A percentile compares a stretch with the other conserved stretches of the same genome.
Evolutionary conservation across 2,329 filamentous ascomycete genomes (phyloP).

Genomic region (Colletotrichum cuscutae): DNA sequence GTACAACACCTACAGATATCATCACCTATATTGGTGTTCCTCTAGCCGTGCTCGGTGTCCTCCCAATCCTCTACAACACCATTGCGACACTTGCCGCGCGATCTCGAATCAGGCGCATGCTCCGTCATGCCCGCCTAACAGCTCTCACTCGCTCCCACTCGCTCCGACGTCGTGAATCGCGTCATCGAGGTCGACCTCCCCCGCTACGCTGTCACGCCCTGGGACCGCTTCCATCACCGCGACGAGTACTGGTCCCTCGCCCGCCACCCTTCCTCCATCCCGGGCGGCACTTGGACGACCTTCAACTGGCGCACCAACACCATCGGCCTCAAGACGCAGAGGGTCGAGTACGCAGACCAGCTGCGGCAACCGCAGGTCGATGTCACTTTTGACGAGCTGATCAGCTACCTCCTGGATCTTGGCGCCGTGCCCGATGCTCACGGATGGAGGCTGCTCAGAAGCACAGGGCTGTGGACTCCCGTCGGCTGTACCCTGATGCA

Average conservation of each 20-base stretch:
- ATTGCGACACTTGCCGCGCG: conserved; percentile 68
- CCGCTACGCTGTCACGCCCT: conserved; percentile 70
- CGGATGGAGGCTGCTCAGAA: conserved; percentile 67
- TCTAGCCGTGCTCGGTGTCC: conserved; percentile 66
- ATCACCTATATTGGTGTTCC: conserved; percentile 47
- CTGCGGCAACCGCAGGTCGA: conserved; percentile 64
- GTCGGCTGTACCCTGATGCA: conserved; percentile 66
- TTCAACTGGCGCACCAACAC: conserved; percentile 74
- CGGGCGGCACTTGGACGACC: conserved; percentile 71
- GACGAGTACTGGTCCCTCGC: conserved; percentile 69
- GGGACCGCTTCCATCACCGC: conserved; percentile 63
- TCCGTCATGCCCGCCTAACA: conserved; percentile 65
- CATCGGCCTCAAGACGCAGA: conserved; percentile 70
- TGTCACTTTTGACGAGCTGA: conserved; percentile 66
- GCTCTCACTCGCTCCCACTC: conserved; percentile 70
- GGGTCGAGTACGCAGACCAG: conserved; percentile 70
- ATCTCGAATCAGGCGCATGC: conserved; percentile 68
- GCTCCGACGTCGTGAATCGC: conserved; percentile 72
- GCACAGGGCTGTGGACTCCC: conserved; percentile 69
- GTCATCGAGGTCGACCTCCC: conserved; percentile 75
- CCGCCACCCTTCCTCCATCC: conserved; percentile 60
- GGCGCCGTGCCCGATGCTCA: conserved; percentile 70
- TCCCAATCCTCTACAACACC: conserved; percentile 75
- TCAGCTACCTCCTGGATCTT: conserved; percentile 71
- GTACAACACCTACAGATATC: conserved; percentile 14